Base-by-base conservation (phyloP, 768 basidiomycete genomes). In the Phallus indusiatus region DNA sequence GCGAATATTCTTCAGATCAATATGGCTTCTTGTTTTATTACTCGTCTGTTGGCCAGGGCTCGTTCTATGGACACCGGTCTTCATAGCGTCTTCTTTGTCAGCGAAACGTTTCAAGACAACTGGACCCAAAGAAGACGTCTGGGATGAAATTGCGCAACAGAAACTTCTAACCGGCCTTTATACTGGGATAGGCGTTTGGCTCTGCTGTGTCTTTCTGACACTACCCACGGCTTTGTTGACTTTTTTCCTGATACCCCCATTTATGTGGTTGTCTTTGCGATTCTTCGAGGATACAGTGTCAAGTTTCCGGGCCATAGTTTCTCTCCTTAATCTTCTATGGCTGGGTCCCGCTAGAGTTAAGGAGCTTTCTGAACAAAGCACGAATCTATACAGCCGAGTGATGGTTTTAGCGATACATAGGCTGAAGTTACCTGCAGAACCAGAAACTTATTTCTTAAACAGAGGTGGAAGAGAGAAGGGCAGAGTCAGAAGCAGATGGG, bases 241-340 rank as follows among this genome's bases (percentile, higher is more conserved):
- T 4, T 66, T 77, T 24, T 67, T 84, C 54, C 66, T 82, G 28
- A 78, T 91, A 6, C 91, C 90, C 1, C 75, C 78, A 5, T 65
- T 85, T 63, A 92, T 94, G 92, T 94, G 92, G 91, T 84, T 93
- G 75, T 80, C 87, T 17, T 75, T 94, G 61, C 82, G 92, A 54
- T 94, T 90, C 90, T 75, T 89, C 46, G 92, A 94, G 67, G 92
- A 94, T 64, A 83, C 85, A 1, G 76, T 90, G 3, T 81, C 90
- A 0, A 82, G 90, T 4, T 84, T 87, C 67, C 83, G 92, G 47
- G 92, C 92, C 2, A 80, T 86, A 62, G 72, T 75, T 0, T 74
- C 84, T 1, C 78, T 94, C 14, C 63, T 74, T 6, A 79, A 84
- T 14, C 74, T 94, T 8, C 70, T 93, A 11, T 69, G 76, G 47